Evolutionary conservation across 2,329 filamentous ascomycete species (phyloP).

Genomic region (Cladosporium phlei): DNA sequence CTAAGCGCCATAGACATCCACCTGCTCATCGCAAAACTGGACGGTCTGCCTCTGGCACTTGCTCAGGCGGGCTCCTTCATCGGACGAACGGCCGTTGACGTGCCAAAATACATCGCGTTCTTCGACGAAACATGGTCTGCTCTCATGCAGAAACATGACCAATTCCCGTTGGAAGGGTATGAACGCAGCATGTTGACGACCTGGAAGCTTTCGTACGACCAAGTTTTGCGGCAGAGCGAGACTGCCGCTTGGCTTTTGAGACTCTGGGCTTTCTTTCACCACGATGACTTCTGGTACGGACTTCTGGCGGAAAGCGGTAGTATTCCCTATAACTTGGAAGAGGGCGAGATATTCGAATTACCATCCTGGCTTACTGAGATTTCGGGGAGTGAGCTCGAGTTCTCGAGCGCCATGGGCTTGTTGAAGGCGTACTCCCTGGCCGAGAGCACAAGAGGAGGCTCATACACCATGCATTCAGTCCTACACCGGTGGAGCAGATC

Average conservation of each 20-base stretch:
- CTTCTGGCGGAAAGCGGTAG: no score
- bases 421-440: no score
- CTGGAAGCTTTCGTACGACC: constrained; percentile 31
- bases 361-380: no score
- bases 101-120: not conserved
- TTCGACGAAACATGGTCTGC: not conserved
- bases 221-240: constrained; percentile 22
- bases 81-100: constrained; percentile 12
- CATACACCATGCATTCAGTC: no score
- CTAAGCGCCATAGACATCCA: not conserved
- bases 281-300: no score
- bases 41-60: constrained; percentile 27
- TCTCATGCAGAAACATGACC: constrained; percentile 9
- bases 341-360: no score
- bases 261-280: no score
- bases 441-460: no score
- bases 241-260: constrained; percentile 26
- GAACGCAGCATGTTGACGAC: constrained; percentile 25
- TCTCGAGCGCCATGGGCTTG: no score
- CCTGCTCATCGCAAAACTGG: constrained; percentile 24
- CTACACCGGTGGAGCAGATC: no score
- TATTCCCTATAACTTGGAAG: no score
- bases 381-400: no score
- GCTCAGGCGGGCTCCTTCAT: constrained; percentile 25
- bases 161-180: constrained; percentile 15